Evolutionary conservation across 169 alveolate species (phyloP).

Genomic region (Amoebophrya sp.): DNA sequence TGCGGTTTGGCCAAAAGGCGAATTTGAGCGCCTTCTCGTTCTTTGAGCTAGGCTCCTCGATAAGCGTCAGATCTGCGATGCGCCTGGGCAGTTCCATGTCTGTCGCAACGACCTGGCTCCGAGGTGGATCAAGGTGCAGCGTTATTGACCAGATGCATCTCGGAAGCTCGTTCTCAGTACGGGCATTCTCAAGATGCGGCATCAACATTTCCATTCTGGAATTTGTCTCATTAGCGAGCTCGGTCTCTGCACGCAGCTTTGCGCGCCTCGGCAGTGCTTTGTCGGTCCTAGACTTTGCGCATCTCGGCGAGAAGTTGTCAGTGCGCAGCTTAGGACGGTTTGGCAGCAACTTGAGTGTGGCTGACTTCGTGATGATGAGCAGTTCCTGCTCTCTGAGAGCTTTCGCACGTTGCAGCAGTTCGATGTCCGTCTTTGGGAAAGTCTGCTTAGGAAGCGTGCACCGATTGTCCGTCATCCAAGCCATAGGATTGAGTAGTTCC

Average conservation of each 20-base stretch:
- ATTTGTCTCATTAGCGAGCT: not conserved
- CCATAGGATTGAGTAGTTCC: no score
- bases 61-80: not conserved
- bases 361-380: not conserved
- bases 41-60: constrained; percentile 22
- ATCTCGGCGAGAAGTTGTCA: not conserved
- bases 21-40: not conserved
- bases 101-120: not conserved
- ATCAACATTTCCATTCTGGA: not conserved
- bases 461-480: not conserved
- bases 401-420: no score
- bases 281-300: constrained; percentile 20
- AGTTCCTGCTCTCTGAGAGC: constrained; percentile 17
- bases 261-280: constrained; percentile 22
- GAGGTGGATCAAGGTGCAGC: not conserved
- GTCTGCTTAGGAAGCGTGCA: not conserved
- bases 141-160: not conserved
- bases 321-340: not conserved
- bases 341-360: not conserved
- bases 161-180: not conserved
- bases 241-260: not conserved
- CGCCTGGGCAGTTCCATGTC: not conserved
- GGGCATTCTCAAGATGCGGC: not conserved
- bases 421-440: no score
- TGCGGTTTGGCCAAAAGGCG: not conserved